Evolutionary conservation across 257 asterid species (phyloP).

Genomic region (Plantago ovata): DNA sequence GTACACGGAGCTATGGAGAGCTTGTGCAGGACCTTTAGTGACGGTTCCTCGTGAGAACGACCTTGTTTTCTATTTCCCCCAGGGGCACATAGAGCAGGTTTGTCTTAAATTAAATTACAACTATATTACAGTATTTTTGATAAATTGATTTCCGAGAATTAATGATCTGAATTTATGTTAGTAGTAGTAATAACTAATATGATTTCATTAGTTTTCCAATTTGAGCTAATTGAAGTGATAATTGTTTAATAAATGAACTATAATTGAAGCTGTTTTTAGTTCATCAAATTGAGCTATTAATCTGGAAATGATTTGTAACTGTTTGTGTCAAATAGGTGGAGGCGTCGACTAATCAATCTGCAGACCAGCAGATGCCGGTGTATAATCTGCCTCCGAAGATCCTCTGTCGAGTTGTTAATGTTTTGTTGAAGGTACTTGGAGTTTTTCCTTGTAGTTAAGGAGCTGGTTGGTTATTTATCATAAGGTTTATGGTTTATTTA

Average conservation of each 20-base stretch:
- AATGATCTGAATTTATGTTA: background rate
- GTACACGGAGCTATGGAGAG: constrained; percentile 88
- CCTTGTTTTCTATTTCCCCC: constrained; percentile 88
- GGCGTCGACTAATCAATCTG: constrained; percentile 92
- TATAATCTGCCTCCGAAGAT: constrained; percentile 89
- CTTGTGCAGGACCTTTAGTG: constrained; percentile 96
- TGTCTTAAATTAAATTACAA: background rate
- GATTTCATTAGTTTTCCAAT: too few species aligned
- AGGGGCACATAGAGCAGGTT: constrained; percentile 99
- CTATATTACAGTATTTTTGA: background rate
- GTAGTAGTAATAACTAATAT: too few species aligned
- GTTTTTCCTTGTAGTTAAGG: too few species aligned
- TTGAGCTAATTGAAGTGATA: too few species aligned
- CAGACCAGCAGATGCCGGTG: constrained; percentile 91
- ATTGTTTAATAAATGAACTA: background rate
- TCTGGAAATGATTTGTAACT: constrained; percentile 11
- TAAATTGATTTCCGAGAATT: background rate
- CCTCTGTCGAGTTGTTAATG: constrained; percentile 81
- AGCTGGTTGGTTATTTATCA: background rate
- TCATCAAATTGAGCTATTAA: constrained; percentile 3
- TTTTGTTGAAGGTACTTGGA: constrained; percentile 65
- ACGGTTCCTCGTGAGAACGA: constrained; percentile 81
- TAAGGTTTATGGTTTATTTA: background rate
- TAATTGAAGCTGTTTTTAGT: background rate
- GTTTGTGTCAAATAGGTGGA: constrained; percentile 57